Base-by-base conservation (phyloP, 2,329 filamentous ascomycete species). In the Fusarium globosum region DNA sequence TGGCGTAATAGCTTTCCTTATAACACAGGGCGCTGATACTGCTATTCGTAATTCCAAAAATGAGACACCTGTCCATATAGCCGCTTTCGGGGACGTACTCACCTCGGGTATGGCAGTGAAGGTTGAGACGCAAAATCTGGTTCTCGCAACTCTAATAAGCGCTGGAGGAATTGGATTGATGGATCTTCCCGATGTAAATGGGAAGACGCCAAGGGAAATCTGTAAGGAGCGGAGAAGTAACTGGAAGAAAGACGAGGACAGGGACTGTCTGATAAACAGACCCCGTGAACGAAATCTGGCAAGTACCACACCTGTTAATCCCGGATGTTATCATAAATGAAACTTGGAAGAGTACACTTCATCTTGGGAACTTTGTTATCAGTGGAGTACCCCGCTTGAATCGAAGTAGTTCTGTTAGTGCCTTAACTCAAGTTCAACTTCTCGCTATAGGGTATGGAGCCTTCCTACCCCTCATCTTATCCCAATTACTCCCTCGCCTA, bases 181-280 rank as follows among this genome's bases (percentile, higher is more conserved):
- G 20, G 45, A n/a, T 7, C 1, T 16, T 4, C 9, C 26, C 2
- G 21, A 30, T 30, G 20, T 6, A 16, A 6, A 49, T 28, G 46
- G 7, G 6, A 12, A 16, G 4, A 49, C 46, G 6, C 26, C 20
- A 16, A 9, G 20, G 14, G 4, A 30, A 30, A 30, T 30, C 30
- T n/a, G 20, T 4, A 2, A 30, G 4, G 20, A 14, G 14, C 28
- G 30, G 0, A 48, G 45, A 20, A 10, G 6, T 0, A 30, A 12
- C 6, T 30, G 20, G 20, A 16, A 4, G 14, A 7, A 30, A 12
- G 7, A n/a, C 16, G 45, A 48, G 2, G 4, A 48, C 2, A 49
- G 15, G 14, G 7, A 6, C 1, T 7, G 4, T 0, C 0, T 49
- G 21, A 18, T 49, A n/a, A 13, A 9, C 3, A 20, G 0, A 3